Base-by-base conservation (phyloP, 2,329 filamentous ascomycete species). In the Fusarium torulosum region DNA sequence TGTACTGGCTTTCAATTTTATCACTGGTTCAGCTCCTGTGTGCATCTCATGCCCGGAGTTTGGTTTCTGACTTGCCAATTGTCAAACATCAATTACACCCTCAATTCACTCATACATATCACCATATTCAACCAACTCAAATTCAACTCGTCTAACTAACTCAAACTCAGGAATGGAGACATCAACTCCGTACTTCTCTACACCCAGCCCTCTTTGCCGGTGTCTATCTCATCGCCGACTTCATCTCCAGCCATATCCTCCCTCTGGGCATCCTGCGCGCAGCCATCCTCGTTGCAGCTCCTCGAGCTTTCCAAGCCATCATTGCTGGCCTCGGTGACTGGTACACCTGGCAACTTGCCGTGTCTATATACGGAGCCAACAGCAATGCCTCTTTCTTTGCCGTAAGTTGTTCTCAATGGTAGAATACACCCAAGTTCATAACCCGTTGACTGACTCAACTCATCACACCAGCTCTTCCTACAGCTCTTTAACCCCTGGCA, bases 201-300 rank as follows among this genome's bases (percentile, higher is more conserved):
- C 95, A 99, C 77, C 96, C 96, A n/a, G 84, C 88, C 46, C 79
- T 98, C 51, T 98, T 99, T 78, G 91, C 93, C 6, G 84, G 81
- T 13, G 85, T 90, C 25, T 99, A 97, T 79, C 86, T 84, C 66
- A 67, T 84, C 25, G 85, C 88, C 29, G 84, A 91, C 72, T 78
- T 79, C 49, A 72, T 90, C 51, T 86, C 90, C 69, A 77, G 78
- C 17, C 44, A 40, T n/a, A 40, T 86, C 37, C 77, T 93, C 33
- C 80, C 82, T 37, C 73, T 88, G 50, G 83, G 86, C 61, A 81
- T 83, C 21, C 79, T 85, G 59, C 88, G 86, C 70, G 88, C 91
- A 23, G 84, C 90, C 63, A 79, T 94, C 40, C 81, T 97, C 40
- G 80, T 94, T 44, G 86, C 86, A 37, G 85, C 90, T 9, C 96